Percentiles rank a stretch among this genome's conserved stretches.
Conservation (phyloP, 2,329 filamentous ascomycete genomes). For the Penicillium sp. region DNA sequence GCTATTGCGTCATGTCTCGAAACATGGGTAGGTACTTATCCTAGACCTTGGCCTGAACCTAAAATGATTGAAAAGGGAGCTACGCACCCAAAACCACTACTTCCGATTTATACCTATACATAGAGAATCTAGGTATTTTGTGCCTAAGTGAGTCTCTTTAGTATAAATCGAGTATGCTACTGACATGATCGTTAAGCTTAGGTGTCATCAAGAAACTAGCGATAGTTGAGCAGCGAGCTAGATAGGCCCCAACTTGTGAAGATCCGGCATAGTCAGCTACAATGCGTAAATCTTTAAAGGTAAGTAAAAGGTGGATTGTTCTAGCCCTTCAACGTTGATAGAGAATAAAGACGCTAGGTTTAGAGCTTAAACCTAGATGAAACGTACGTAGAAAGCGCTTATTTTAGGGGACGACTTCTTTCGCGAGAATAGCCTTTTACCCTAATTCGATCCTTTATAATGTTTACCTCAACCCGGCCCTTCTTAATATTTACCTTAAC, state of each 20-base stretch:
- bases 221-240: neutral
- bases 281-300: too few relatives aligned
- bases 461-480: too few relatives aligned
- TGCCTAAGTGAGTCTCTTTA: neutral
- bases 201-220: neutral
- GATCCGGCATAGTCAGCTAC: neutral
- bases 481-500: too few relatives aligned
- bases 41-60: neutral
- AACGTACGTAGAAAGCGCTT: too few relatives aligned
- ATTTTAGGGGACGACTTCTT: too few relatives aligned
- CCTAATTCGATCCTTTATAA: too few relatives aligned
- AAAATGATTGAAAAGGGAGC: neutral
- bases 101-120: neutral
- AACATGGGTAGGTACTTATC: neutral
- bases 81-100: neutral
- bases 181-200: neutral
- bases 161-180: neutral
- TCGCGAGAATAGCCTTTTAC: too few relatives aligned
- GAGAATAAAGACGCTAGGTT: too few relatives aligned
- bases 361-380: too few relatives aligned
- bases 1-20: neutral
- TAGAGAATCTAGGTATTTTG: neutral
- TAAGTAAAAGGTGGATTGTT: too few relatives aligned
- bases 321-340: too few relatives aligned
- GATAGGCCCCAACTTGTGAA: neutral